Evolutionary conservation across 2,329 filamentous ascomycete genomes (phyloP).

Genomic region (Colletotrichum sidae): DNA sequence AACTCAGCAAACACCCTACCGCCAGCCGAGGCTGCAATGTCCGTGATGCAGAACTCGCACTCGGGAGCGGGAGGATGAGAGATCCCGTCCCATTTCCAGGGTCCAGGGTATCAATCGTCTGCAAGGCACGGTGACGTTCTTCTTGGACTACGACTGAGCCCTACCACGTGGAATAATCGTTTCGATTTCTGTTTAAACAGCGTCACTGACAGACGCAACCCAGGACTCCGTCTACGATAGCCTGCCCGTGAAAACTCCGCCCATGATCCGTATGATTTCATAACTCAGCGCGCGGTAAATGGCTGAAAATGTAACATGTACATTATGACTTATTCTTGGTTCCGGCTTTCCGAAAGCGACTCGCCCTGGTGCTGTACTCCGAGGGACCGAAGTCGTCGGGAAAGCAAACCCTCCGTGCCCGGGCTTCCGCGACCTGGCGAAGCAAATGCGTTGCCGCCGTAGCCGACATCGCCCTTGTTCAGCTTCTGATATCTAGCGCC

Average conservation of each 20-base stretch:
- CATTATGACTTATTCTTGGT: constrained; percentile 7
- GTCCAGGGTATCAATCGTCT: no score
- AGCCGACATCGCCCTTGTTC: constrained; percentile 72
- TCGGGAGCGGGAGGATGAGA: constrained; percentile 13
- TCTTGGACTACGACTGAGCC: no score
- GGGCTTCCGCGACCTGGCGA: constrained; percentile 51
- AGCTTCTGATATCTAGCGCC: constrained; percentile 72
- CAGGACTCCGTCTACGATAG: no score
- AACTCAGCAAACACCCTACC: not conserved
- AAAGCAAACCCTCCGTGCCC: constrained; percentile 74
- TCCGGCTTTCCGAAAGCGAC: not conserved
- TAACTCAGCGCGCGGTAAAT: not conserved
- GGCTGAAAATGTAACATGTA: constrained; percentile 8
- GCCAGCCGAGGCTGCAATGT: not conserved
- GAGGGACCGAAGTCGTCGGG: constrained; percentile 73
- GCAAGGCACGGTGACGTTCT: no score
- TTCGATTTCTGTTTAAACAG: no score
- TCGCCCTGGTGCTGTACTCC: constrained; percentile 55
- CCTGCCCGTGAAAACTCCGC: no score
- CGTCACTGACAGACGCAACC: no score
- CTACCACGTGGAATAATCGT: no score
- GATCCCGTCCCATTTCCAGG: constrained; percentile 1
- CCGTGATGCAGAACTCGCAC: constrained; percentile 10
- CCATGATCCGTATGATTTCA: not conserved
- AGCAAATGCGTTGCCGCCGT: constrained; percentile 67